Conservation (phyloP, 1,139 yeast species). For the Nakaseomyces glabratus region DNA sequence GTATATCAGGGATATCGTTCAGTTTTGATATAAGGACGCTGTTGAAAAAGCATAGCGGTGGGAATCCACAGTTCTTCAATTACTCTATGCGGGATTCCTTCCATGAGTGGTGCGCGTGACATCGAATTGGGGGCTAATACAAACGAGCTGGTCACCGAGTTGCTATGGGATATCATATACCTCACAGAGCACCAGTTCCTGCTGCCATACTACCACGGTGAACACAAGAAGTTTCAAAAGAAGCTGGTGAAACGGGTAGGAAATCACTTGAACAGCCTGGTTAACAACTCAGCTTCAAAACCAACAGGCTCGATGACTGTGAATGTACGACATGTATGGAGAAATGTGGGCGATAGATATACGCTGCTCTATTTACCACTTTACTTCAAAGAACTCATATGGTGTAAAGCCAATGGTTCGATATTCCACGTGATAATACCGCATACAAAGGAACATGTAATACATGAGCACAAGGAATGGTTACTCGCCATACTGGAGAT, state of each 20-base stretch:
- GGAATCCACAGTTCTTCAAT: constrained; percentile 1
- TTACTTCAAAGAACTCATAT: constrained; percentile 18
- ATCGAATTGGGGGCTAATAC: constrained; percentile 11
- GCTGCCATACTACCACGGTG: constrained; percentile 9
- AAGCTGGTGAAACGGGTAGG: constrained; percentile 15
- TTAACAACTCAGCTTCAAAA: no score
- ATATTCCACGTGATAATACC: constrained; percentile 21
- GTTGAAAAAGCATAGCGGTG: constrained; percentile 11
- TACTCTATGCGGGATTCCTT: constrained; percentile 10
- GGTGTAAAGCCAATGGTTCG: constrained; percentile 18
- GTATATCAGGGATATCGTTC: constrained; percentile 15
- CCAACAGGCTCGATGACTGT: no score
- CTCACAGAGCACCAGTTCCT: constrained; percentile 25
- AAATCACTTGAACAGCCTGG: constrained; percentile 10
- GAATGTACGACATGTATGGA: constrained; percentile 14
- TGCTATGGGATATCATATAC: constrained; percentile 29
- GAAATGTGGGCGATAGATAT: constrained; percentile 20
- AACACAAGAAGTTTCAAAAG: constrained; percentile 16
- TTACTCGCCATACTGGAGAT: constrained; percentile 24
- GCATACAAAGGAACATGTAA: constrained; percentile 9
- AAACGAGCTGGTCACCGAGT: constrained; percentile 17
- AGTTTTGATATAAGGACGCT: constrained; percentile 19
- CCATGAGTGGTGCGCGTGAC: constrained; percentile 30
- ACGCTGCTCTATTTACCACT: constrained; percentile 21
- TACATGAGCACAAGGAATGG: constrained; percentile 18